A percentile compares a stretch with the other conserved stretches of the same genome.
phyloP scores from a whole-genome alignment of 345 rosid species.

The Dimocarpus longan region DNA sequence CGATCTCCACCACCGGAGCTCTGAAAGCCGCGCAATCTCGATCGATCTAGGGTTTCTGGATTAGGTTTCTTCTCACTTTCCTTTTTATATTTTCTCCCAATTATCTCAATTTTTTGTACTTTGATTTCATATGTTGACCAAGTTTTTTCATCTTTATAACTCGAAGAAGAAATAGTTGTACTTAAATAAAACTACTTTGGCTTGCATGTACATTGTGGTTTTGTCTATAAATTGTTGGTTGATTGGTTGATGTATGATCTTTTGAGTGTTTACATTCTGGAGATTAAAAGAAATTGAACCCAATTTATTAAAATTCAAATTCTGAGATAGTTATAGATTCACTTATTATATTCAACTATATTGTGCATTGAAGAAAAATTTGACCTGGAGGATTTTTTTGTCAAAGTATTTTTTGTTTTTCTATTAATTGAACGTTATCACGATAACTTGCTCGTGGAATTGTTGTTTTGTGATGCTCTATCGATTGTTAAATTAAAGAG shows the following conservation, averaged over 20 bases:
- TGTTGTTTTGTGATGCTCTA: not conserved
- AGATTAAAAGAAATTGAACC: not conserved
- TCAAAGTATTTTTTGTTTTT: too few species aligned
- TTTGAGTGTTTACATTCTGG: too few species aligned
- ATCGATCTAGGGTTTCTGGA: conserved; percentile 19
- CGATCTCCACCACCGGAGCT: not conserved
- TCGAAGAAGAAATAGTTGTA: not conserved
- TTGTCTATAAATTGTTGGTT: not conserved
- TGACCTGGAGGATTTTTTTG: not conserved
- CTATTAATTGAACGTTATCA: not conserved
- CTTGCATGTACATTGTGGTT: not conserved
- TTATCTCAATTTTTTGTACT: not conserved
- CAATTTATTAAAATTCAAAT: not conserved
- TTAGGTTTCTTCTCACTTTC: not conserved
- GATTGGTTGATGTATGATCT: not conserved
- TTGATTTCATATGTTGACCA: not conserved
- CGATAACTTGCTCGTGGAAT: not conserved
- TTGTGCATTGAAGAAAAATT: not conserved
- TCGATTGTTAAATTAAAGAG: too few species aligned
- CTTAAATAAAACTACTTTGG: not conserved
- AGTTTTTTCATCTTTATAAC: not conserved
- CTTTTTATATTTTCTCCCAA: not conserved
- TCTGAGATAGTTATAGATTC: not conserved
- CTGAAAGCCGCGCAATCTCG: not conserved
- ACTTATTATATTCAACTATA: not conserved